Base-by-base conservation (phyloP, 2,329 filamentous ascomycete genomes). In the Mycogone perniciosa region DNA sequence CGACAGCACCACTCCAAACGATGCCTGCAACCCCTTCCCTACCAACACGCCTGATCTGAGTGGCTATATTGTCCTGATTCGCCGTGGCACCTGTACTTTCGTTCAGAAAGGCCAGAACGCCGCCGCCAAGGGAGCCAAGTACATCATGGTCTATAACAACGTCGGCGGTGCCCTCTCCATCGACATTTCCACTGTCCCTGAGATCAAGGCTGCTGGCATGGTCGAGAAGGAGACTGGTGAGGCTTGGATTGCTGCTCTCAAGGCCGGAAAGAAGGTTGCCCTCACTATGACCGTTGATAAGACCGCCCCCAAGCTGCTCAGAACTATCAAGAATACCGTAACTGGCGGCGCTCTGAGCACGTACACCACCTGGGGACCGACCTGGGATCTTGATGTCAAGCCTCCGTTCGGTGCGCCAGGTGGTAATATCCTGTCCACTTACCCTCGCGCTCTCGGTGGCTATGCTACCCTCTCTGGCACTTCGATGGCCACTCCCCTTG, bases 141-240 rank as follows among this genome's bases (percentile, higher is more conserved):
- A 84, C 56, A 64, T 86, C 48, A 65, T 86, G 56, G 69, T 82
- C 58, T 85, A 84, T 65, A 84, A 84, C 70, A 80, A 78, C 55
- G 54, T 46, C 13, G 55, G 57, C 6, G 69, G 66, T 10, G 66
- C 71, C 3, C 55, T 60, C 4, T 54, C 59, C 6, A 67, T 71
- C 8, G 63, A 70, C 35, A 65, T 70, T 3, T 55, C 59, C 0
- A 31, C 35, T 10, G 46, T 49, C 1, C 38, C 60, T 0, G 62
- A 62, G 2, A 60, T 76, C 40, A 35, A 60, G 8, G 74, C 63
- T 9, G 61, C 66, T 1, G 73, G 65, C 42, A 75, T 76, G 63
- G 70, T 75, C 1, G 66, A 67, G 1, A 61, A 69, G 0, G 59
- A 64, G 0, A 64, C 69, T 26, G 79, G 76, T 31, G 69, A 59